A percentile compares a stretch with the other conserved stretches of the same genome.
These are phyloP conservation scores for Vicia villosa DNA, from an alignment of 306 rosid genomes.

Conservation along the genomic window DNA sequence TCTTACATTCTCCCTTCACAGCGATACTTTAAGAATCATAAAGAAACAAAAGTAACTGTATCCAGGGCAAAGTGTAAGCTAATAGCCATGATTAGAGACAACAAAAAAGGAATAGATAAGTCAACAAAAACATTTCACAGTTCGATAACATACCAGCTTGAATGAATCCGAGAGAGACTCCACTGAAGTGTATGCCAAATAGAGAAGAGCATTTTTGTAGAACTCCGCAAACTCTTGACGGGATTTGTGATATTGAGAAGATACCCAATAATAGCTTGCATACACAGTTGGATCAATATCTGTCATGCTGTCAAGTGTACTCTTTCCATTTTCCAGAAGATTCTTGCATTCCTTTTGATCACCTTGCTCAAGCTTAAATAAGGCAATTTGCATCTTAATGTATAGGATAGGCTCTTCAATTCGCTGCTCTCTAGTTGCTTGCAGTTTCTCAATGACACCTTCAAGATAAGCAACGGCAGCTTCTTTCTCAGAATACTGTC, in stretches of 20 bases:
- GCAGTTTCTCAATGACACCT: constrained; percentile 90
- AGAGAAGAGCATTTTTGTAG: constrained; percentile 98
- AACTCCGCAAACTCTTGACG: constrained; percentile 97
- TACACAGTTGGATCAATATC: constrained; percentile 97
- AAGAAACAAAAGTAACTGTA: constrained; percentile 13
- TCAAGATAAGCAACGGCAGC: constrained; percentile 87
- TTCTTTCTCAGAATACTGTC: constrained; percentile 94
- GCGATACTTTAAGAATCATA: constrained; percentile 6
- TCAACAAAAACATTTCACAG: constrained; percentile 12
- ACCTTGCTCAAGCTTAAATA: constrained; percentile 85
- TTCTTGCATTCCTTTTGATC: constrained; percentile 89
- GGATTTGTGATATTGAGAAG: constrained; percentile 83
- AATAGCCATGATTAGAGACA: background rate
- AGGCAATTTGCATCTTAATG: constrained; percentile 90
- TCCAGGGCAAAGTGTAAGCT: background rate
- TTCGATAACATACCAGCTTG: constrained; percentile 69
- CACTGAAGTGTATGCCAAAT: constrained; percentile 93
- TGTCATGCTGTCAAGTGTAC: constrained; percentile 93
- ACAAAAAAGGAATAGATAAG: background rate
- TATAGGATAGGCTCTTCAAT: constrained; percentile 89
- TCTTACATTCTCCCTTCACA: constrained; percentile 2
- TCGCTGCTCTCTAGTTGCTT: constrained; percentile 85
- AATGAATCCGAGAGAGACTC: constrained; percentile 97
- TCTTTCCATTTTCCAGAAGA: constrained; percentile 92
- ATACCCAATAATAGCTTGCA: constrained; percentile 95